Conservation (phyloP, 768 basidiomycete species). For the Artomyces pyxidatus region DNA sequence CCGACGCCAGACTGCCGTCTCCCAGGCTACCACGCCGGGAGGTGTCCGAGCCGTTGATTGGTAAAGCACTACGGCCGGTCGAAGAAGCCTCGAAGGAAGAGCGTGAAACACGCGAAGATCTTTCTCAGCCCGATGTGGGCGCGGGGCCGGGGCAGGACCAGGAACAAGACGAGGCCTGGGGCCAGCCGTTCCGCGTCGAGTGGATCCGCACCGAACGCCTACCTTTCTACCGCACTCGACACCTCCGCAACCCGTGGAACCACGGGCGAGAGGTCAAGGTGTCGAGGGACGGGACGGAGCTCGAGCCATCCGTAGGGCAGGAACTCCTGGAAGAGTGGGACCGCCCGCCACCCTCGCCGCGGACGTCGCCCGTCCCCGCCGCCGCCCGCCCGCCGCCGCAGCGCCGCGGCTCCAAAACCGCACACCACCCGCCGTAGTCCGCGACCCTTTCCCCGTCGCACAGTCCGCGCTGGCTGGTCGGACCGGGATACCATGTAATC, state of each 20-base stretch:
- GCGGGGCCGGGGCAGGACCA: neutral
- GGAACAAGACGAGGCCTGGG: constrained; percentile 41
- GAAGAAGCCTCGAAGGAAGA: constrained; percentile 21
- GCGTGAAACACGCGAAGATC: constrained; percentile 12
- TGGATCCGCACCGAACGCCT: constrained; percentile 71
- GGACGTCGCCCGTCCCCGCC: constrained; percentile 9
- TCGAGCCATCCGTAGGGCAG: constrained; percentile 73
- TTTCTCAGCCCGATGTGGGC: neutral
- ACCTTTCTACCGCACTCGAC: constrained; percentile 68
- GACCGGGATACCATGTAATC: too few species aligned
- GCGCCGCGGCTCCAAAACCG: constrained; percentile 2
- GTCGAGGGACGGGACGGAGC: constrained; percentile 85
- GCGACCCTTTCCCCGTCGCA: neutral
- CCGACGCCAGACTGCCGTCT: constrained; percentile 2
- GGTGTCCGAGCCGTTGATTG: neutral
- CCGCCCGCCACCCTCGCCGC: constrained; percentile 20
- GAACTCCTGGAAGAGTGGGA: constrained; percentile 66
- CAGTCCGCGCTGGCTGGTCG: too few species aligned
- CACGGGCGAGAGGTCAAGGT: constrained; percentile 75
- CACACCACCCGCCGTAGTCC: neutral
- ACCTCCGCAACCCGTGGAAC: constrained; percentile 91
- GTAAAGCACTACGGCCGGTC: neutral
- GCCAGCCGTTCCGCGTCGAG: constrained; percentile 71
- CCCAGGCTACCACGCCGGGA: neutral
- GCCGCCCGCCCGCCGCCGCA: neutral